Base-by-base conservation (phyloP, 441 rosid genomes). In the Codiaeum variegatum region DNA sequence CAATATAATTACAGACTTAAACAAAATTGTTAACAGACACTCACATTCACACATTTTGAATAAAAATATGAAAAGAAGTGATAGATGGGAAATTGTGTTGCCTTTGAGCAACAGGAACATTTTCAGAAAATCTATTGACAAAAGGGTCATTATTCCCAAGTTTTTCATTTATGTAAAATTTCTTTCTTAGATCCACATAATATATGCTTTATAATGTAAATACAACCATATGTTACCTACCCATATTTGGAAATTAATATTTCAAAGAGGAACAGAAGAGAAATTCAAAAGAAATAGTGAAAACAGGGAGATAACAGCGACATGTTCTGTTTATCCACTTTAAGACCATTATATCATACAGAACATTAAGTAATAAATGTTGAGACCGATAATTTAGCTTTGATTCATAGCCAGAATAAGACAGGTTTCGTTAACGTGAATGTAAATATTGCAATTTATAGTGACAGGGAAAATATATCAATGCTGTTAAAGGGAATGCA, bases 401-500 rank as follows among this genome's bases (percentile, higher is more conserved):
- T 32, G 61, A 47, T n/a, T 73, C 42, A 49, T n/a, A 67, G 49
- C 47, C 38, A 28, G 72, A 44, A 69, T 29, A 31, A 65, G n/a
- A 38, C n/a, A 47, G 58, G 44, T 38, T 54, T 6, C 21, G 40
- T 38, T 26, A 0, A 44, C n/a, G 23, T 15, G 23, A 59, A 67
- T 36, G 42, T 23, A 40, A 64, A 58, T 77, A 58, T 65, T 56
- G 54, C 63, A 67, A 65, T 32, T 71, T 75, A 62, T 61, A 49
- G 70, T 24, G 58, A 66, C 29, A 65, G n/a, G 56, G 28, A 5
- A 71, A 18, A 75, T 11, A 69, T 59, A 74, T 59, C 29, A 18
- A 62, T 62, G 67, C 42, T 62, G 72, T 26, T 38, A 60, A 81
- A 28, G 51, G 51, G 7, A 66, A 63, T 38, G 44, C 67, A 26